phyloP scores from a whole-genome alignment of 148 eudicot species.

The Hydrangea macrophylla region DNA sequence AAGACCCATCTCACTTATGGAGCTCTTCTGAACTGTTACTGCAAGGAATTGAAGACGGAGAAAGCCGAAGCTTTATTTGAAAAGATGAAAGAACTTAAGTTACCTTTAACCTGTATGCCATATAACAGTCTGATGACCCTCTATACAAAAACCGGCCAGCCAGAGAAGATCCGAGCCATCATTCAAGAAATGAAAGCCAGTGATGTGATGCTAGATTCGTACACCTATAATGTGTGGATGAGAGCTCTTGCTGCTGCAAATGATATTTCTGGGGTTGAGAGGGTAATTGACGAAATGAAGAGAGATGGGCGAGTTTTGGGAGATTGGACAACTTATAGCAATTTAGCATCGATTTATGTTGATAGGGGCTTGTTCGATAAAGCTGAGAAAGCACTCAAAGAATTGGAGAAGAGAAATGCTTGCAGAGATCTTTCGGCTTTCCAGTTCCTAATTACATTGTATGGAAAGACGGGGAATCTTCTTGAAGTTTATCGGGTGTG shows the following conservation, averaged over 20 bases:
- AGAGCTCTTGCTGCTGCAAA: conserved; percentile 69
- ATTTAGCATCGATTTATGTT: conserved; percentile 85
- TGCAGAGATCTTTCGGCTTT: conserved; percentile 51
- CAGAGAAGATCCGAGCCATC: conserved; percentile 62
- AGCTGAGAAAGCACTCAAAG: conserved; percentile 86
- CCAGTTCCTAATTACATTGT: conserved; percentile 76
- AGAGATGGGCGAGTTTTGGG: conserved; percentile 76
- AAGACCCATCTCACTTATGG: conserved; percentile 74
- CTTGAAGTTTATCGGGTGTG: conserved; percentile 81
- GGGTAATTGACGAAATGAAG: conserved; percentile 90
- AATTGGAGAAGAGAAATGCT: conserved; percentile 71
- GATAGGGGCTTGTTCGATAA: conserved; percentile 58
- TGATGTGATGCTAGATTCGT: conserved; percentile 66
- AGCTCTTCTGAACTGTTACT: conserved; percentile 83
- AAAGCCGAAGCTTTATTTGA: conserved; percentile 85
- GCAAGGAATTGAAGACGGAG: conserved; percentile 72
- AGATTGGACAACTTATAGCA: conserved; percentile 96
- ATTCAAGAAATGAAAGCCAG: conserved; percentile 87
- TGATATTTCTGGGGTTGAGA: conserved; percentile 78
- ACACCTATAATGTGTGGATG: conserved; percentile 93
- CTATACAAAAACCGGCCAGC: conserved; percentile 56
- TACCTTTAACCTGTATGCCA: conserved; percentile 67
- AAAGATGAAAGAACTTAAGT: conserved; percentile 90
- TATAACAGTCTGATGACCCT: conserved; percentile 92
- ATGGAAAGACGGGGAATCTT: conserved; percentile 73